Base-by-base conservation (phyloP, 306 rosid genomes). In the Fagus crenata region DNA sequence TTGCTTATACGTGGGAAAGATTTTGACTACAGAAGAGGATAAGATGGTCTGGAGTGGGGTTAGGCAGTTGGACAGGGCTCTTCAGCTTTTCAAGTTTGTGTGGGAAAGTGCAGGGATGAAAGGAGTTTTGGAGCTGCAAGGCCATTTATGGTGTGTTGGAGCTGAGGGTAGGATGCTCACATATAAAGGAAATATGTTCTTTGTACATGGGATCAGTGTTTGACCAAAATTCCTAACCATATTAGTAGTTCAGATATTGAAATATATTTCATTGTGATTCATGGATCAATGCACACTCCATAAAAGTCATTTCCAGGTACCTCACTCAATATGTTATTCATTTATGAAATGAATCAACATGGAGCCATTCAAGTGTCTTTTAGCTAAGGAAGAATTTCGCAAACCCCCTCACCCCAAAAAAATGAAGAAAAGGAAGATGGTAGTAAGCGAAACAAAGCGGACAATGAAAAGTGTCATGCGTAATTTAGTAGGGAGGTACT, bases 141-240 rank as follows among this genome's bases (percentile, higher is more conserved):
- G 99, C 63, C 97, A 92, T 90, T 40, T 95, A 65, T 95, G 95
- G 91, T 87, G 91, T 71, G 93, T 90, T 60, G 96, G 90, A 76
- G 91, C 87, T 72, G 86, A 86, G 58, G 61, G 36, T 46, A 92
- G 89, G 79, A 69, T 71, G 69, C 85, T 95, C 55, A 75, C 49
- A 75, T 95, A 92, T 67, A 88, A 88, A 84, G 96, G 90, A 73
- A 92, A 87, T 81, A 74, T 18, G 14, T 88, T 84, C 82, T 85
- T 88, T 17, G 32, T 89, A 61, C 97, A 89, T 71, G 85, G 88
- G 11, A 84, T 94, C 64, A 76, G 78, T 80, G 75, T 85, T 69
- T 92, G 87, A 92, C 68, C 28, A 69, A 39, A 46, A 41, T 46
- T 72, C 49, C 61, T 36, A 43, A 56, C 49, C 58, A 33, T 40